Conservation (phyloP, 805 yeast genomes). For the Wickerhamomyces rabaulensis region DNA sequence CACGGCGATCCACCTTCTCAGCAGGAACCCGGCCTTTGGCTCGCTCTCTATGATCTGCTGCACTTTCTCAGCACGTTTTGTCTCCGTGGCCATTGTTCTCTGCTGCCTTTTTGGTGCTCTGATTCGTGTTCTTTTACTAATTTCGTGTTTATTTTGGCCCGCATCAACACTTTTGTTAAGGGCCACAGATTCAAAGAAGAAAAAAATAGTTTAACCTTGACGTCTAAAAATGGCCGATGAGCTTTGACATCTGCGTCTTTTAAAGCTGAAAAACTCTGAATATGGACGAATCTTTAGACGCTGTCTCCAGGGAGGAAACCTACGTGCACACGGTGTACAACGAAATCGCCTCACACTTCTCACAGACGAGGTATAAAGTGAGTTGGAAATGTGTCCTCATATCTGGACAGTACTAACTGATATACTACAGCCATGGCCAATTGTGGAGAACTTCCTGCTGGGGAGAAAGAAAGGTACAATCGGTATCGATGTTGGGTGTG, state of each 20-base stretch:
- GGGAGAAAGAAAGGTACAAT: slow-evolving; percentile 47
- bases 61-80: background rate
- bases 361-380: slow-evolving; percentile 80
- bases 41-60: slow-evolving; percentile 14
- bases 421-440: slow-evolving; percentile 82
- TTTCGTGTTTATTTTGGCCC: background rate
- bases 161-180: background rate
- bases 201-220: background rate
- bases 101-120: no score
- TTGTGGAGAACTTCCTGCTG: slow-evolving; percentile 67
- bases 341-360: slow-evolving; percentile 88
- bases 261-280: background rate
- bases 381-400: slow-evolving; percentile 1
- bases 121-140: background rate
- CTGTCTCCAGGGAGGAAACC: slow-evolving; percentile 59
- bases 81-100: background rate
- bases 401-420: background rate
- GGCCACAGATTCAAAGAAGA: background rate
- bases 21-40: slow-evolving; percentile 13
- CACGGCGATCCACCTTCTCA: slow-evolving; percentile 19
- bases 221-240: background rate
- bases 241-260: background rate
- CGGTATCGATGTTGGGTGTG: slow-evolving; percentile 95
- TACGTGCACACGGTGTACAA: slow-evolving; percentile 92
- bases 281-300: slow-evolving; percentile 30